Evolutionary conservation across 2,329 filamentous ascomycete genomes (phyloP).

Genomic region (Colletotrichum costaricense): DNA sequence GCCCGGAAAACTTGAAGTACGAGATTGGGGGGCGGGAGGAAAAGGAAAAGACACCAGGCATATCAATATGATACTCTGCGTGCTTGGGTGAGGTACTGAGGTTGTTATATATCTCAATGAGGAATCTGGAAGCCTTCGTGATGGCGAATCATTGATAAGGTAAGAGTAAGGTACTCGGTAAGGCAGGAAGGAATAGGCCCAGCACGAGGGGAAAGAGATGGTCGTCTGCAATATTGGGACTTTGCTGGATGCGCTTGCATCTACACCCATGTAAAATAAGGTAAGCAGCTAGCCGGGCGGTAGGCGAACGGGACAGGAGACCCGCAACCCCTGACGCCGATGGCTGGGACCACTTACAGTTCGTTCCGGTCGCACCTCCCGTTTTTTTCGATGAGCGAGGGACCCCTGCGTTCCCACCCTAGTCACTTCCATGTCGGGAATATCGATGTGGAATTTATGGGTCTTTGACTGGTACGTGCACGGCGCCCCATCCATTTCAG

Average conservation of each 20-base stretch:
- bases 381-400: not conserved
- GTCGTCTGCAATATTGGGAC: not conserved
- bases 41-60: not conserved
- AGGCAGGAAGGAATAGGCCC: not conserved
- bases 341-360: conserved; percentile 13
- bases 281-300: conserved; percentile 18
- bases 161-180: not conserved
- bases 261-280: conserved; percentile 8
- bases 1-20: not conserved
- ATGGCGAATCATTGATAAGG: not conserved
- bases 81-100: no score
- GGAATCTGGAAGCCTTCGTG: not conserved
- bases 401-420: not conserved
- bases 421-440: not conserved
- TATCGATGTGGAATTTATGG: not conserved
- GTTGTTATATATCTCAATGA: no score
- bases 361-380: not conserved
- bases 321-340: conserved; percentile 21
- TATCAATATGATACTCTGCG: no score
- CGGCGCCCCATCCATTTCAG: not conserved
- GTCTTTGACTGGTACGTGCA: not conserved
- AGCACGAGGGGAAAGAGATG: not conserved
- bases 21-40: not conserved
- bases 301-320: conserved; percentile 29
- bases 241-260: not conserved